phyloP scores from a whole-genome alignment of 129 eudicot genomes.

The sunflower (Helianthus annuus) region DNA sequence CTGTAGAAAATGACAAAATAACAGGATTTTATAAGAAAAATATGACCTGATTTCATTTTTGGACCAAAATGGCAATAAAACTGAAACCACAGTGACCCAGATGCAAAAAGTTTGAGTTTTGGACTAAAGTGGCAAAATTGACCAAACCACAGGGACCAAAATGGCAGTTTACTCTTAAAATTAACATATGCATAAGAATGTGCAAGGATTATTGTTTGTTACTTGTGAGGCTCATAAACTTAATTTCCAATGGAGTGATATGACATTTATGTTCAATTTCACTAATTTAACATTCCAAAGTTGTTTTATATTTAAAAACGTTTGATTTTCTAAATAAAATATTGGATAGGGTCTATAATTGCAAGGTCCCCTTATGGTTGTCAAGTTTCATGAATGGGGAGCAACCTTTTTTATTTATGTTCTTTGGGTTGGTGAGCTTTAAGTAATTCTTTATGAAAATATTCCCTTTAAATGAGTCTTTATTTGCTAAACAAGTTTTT shows the following conservation, averaged over 20 bases:
- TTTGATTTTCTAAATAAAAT: slow-evolving; percentile 14
- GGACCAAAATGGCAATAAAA: too few species aligned
- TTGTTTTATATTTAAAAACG: neutral
- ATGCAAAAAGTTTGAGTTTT: too few species aligned
- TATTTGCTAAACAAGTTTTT: slow-evolving; percentile 5
- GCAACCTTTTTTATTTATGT: slow-evolving; percentile 37
- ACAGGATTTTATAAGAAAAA: too few species aligned
- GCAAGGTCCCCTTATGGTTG: slow-evolving; percentile 39
- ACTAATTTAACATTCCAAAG: neutral
- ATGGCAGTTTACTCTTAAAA: too few species aligned
- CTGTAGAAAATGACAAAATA: too few species aligned
- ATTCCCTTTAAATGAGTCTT: slow-evolving; percentile 31
- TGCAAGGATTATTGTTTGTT: neutral
- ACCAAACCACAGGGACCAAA: too few species aligned
- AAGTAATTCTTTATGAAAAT: slow-evolving; percentile 22
- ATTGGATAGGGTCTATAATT: slow-evolving; percentile 8
- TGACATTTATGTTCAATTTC: neutral
- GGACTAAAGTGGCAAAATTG: too few species aligned
- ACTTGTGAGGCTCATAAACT: neutral
- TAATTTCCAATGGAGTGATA: neutral
- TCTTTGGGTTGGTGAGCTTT: slow-evolving; percentile 34
- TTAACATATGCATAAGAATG: neutral
- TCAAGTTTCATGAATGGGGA: slow-evolving; percentile 61
- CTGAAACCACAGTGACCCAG: too few species aligned
- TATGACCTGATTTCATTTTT: too few species aligned